Conservation (phyloP, 805 yeast species). For the Wickerhamiella domercqiae region DNA sequence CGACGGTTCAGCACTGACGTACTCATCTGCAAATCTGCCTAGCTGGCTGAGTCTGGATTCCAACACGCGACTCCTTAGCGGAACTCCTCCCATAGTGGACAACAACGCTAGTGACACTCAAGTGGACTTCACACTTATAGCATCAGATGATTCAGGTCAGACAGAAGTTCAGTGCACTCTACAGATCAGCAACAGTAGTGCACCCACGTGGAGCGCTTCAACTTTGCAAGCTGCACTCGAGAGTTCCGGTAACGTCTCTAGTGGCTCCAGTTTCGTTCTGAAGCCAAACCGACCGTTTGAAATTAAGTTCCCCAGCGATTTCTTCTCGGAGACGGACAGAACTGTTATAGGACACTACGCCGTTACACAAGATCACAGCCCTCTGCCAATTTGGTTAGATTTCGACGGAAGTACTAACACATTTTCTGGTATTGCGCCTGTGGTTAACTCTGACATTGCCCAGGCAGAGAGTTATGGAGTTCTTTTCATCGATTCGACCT, state of each 20-base stretch:
- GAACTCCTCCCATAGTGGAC: conserved; percentile 35
- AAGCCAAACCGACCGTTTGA: conserved; percentile 53
- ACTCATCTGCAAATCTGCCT: conserved; percentile 49
- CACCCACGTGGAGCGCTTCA: conserved; percentile 34
- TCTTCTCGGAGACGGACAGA: conserved; percentile 40
- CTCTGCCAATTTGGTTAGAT: conserved; percentile 79
- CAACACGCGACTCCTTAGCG: conserved; percentile 43
- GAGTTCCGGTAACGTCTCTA: conserved; percentile 60
- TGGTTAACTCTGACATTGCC: conserved; percentile 72
- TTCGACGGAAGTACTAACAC: conserved; percentile 48
- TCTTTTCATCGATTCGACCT: conserved; percentile 65
- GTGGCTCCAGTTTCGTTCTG: conserved; percentile 56
- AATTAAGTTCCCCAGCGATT: conserved; percentile 44
- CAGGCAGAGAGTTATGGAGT: conserved; percentile 64
- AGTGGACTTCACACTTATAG: conserved; percentile 36
- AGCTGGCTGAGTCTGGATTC: conserved; percentile 66
- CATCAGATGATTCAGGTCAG: conserved; percentile 44
- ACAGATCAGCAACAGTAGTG: conserved; percentile 42
- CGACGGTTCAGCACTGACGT: conserved; percentile 27
- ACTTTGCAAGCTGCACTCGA: conserved; percentile 40
- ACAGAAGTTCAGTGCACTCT: conserved; percentile 37
- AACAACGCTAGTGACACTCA: conserved; percentile 30
- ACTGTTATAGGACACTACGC: conserved; percentile 60
- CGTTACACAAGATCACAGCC: conserved; percentile 62
- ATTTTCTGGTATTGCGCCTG: conserved; percentile 79